Conservation (phyloP, 352 stramenopile genomes). For the Globisporangium spiculum region DNA sequence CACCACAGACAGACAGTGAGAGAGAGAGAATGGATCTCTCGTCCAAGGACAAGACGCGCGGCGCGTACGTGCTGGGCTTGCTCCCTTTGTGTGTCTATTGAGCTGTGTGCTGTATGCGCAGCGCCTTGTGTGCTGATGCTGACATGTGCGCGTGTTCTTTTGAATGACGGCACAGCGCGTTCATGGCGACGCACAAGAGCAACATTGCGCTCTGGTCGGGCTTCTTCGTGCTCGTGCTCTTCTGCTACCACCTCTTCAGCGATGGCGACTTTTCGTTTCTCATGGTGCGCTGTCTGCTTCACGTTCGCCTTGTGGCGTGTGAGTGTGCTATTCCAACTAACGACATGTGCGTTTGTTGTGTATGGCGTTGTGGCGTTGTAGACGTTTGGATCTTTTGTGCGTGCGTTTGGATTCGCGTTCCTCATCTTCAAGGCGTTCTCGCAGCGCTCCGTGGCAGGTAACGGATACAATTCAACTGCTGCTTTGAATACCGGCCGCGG, state of each 20-base stretch:
- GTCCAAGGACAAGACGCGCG: conserved; percentile 52
- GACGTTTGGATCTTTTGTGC: conserved; percentile 90
- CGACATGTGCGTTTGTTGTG: neutral
- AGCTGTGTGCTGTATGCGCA: neutral
- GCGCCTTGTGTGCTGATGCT: neutral
- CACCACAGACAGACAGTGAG: neutral
- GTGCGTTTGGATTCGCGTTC: conserved; percentile 90
- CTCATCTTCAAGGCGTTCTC: conserved; percentile 95
- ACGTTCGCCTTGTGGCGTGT: neutral
- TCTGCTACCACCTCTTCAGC: conserved; percentile 96
- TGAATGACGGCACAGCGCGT: conserved; percentile 32
- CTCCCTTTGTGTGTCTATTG: neutral
- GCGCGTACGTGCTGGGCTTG: conserved; percentile 34
- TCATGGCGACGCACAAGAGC: conserved; percentile 89
- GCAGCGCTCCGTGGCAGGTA: conserved; percentile 84
- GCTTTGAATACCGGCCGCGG: neutral
- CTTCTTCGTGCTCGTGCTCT: conserved; percentile 93
- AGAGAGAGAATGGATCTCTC: conserved; percentile 33
- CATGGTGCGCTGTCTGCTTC: conserved; percentile 69
- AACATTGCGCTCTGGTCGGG: conserved; percentile 96
- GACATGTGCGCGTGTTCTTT: neutral
- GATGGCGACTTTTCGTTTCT: conserved; percentile 99
- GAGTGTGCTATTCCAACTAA: neutral
- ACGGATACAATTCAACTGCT: neutral
- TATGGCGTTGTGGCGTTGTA: conserved; percentile 23